Evolutionary conservation across 2,329 filamentous ascomycete species (phyloP).

Genomic region (Trichoderma oligosporum): DNA sequence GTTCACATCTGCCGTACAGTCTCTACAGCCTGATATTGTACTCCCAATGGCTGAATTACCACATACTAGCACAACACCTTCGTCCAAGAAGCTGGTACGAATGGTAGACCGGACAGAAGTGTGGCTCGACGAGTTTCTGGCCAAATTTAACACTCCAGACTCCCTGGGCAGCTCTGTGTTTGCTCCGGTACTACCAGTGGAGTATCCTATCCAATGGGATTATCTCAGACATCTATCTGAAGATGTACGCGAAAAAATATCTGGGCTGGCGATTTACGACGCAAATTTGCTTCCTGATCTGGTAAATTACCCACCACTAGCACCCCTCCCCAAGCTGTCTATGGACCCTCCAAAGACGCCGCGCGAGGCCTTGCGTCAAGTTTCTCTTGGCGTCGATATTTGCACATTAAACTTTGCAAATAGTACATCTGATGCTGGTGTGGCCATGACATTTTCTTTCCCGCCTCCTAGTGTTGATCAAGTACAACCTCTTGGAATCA

Average conservation of each 20-base stretch:
- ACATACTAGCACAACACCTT: slow-evolving; percentile 47
- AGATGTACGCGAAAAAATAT: slow-evolving; percentile 56
- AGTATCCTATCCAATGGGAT: slow-evolving; percentile 69
- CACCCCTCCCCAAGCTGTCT: slow-evolving; percentile 66
- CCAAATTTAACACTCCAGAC: slow-evolving; percentile 26
- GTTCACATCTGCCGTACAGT: slow-evolving; percentile 62
- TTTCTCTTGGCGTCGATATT: slow-evolving; percentile 74
- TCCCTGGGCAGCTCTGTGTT: slow-evolving; percentile 46
- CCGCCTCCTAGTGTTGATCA: slow-evolving; percentile 39
- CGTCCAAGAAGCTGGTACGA: slow-evolving; percentile 69
- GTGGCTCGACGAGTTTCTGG: slow-evolving; percentile 68
- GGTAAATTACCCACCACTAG: slow-evolving; percentile 49
- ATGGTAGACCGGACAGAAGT: slow-evolving; percentile 83
- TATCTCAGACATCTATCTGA: slow-evolving; percentile 71
- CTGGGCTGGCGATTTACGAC: slow-evolving; percentile 76
- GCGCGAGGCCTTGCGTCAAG: slow-evolving; percentile 70
- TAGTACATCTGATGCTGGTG: slow-evolving; percentile 73
- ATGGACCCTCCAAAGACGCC: slow-evolving; percentile 68
- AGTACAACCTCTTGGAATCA: slow-evolving; percentile 59
- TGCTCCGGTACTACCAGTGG: slow-evolving; percentile 69
- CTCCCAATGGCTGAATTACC: slow-evolving; percentile 72
- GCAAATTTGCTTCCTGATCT: slow-evolving; percentile 65
- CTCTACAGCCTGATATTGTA: slow-evolving; percentile 74
- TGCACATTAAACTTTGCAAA: slow-evolving; percentile 74
- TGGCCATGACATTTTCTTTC: slow-evolving; percentile 78